A percentile compares a stretch with the other conserved stretches of the same genome.
These are phyloP conservation scores for Kwoniella shandongensis DNA, from an alignment of 768 basidiomycete genomes.

Conservation along the genomic window DNA sequence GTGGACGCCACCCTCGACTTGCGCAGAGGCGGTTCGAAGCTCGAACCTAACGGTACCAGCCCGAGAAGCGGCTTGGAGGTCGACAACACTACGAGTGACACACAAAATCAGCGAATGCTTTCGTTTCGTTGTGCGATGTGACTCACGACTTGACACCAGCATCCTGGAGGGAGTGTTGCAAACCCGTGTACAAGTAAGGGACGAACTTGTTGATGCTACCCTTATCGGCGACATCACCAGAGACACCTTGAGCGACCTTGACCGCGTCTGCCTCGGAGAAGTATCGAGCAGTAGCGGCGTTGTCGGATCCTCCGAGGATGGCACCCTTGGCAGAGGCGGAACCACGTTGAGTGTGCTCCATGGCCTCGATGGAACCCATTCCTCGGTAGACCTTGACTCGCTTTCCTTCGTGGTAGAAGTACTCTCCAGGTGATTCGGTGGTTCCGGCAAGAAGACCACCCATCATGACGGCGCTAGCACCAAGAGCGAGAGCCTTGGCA, in stretches of 20 bases:
- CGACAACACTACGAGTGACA: slow-evolving; percentile 56
- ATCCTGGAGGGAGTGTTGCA: slow-evolving; percentile 92
- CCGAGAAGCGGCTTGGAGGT: slow-evolving; percentile 67
- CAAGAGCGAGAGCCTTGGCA: slow-evolving; percentile 91
- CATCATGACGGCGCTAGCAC: slow-evolving; percentile 98
- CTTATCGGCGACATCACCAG: slow-evolving; percentile 96
- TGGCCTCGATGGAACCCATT: slow-evolving; percentile 80
- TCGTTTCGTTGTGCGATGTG: background rate
- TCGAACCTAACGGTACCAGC: slow-evolving; percentile 79
- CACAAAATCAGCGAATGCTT: background rate
- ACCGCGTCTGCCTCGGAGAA: slow-evolving; percentile 89
- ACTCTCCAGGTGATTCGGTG: slow-evolving; percentile 95
- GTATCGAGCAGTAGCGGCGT: slow-evolving; percentile 93
- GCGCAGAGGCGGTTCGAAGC: slow-evolving; percentile 88
- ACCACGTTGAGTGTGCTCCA: slow-evolving; percentile 57
- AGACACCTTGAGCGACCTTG: slow-evolving; percentile 83
- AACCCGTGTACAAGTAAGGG: slow-evolving; percentile 59
- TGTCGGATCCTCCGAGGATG: slow-evolving; percentile 59
- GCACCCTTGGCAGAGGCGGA: slow-evolving; percentile 28
- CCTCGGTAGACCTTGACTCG: slow-evolving; percentile 98
- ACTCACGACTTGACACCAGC: slow-evolving; percentile 66
- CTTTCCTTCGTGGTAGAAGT: slow-evolving; percentile 99
- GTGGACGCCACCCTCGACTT: slow-evolving; percentile 93
- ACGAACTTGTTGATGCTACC: slow-evolving; percentile 90
- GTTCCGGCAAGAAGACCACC: slow-evolving; percentile 93